These are phyloP conservation scores for Agrocybe pediades DNA, from an alignment of 768 basidiomycete genomes.

Conservation along the genomic window DNA sequence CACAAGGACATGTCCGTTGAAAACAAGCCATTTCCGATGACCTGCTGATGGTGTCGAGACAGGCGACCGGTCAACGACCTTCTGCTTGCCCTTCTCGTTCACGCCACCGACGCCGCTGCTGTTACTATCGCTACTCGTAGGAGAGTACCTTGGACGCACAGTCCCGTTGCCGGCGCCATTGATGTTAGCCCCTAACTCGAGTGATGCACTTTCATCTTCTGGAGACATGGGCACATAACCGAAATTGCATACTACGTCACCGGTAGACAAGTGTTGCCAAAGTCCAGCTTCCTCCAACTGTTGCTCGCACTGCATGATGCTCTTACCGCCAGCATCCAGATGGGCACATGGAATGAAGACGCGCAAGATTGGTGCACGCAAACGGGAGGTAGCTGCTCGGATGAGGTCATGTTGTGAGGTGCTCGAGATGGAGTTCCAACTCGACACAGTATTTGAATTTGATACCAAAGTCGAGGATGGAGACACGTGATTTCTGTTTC, in stretches of 20 bases:
- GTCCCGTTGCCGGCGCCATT: neutral
- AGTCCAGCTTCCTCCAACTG: constrained; percentile 69
- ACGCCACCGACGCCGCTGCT: constrained; percentile 1
- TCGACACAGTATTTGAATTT: neutral
- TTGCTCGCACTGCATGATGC: constrained; percentile 61
- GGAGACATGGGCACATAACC: constrained; percentile 65
- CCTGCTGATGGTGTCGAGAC: constrained; percentile 3
- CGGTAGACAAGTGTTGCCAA: constrained; percentile 75
- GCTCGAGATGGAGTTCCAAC: constrained; percentile 6
- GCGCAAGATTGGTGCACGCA: constrained; percentile 72
- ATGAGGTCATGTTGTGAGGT: constrained; percentile 63
- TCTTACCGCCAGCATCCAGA: constrained; percentile 43
- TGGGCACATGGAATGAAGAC: constrained; percentile 73
- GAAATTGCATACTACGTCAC: constrained; percentile 80
- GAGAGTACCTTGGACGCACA: neutral
- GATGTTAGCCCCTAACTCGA: constrained; percentile 5
- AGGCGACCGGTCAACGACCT: constrained; percentile 3
- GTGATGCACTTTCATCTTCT: constrained; percentile 21
- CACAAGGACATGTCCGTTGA: constrained; percentile 61
- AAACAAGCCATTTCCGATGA: constrained; percentile 67
- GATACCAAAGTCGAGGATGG: constrained; percentile 1
- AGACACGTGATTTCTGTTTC: neutral
- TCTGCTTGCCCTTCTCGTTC: neutral
- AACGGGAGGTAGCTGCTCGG: constrained; percentile 61
- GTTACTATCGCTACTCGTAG: constrained; percentile 3